Conservation (phyloP, 176 grass and related monocot genomes). For the Juncus inflexus region DNA sequence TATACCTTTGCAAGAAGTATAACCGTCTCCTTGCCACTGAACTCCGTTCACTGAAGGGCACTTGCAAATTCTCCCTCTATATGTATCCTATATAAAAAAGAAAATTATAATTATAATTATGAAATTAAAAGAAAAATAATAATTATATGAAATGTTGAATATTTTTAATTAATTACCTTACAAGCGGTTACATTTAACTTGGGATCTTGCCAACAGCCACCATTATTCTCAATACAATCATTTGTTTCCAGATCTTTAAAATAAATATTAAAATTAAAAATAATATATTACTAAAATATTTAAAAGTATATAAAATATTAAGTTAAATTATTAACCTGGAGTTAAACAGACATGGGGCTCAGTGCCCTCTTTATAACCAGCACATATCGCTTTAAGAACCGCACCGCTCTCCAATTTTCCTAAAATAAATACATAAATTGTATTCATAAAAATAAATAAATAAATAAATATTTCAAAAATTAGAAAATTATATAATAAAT, state of each 20-base stretch:
- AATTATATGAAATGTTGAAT: not conserved
- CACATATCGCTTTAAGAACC: slow-evolving; percentile 85
- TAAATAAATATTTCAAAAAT: not conserved
- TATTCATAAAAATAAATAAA: not conserved
- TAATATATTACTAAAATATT: not conserved
- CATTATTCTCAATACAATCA: slow-evolving; percentile 61
- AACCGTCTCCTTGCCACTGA: slow-evolving; percentile 75
- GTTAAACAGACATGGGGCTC: slow-evolving; percentile 82
- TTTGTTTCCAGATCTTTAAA: slow-evolving; percentile 63
- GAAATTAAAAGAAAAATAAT: no score
- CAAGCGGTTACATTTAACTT: slow-evolving; percentile 68
- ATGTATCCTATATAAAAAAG: slow-evolving; percentile 60
- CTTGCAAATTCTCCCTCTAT: slow-evolving; percentile 69
- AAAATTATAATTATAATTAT: not conserved
- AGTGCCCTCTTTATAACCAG: slow-evolving; percentile 71
- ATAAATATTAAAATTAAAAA: not conserved
- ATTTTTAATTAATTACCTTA: slow-evolving; percentile 34
- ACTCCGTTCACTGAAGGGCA: slow-evolving; percentile 64
- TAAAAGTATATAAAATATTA: not conserved
- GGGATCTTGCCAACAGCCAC: slow-evolving; percentile 64
- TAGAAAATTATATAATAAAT: slow-evolving; percentile 7
- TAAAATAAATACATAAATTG: slow-evolving; percentile 1
- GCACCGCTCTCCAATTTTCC: slow-evolving; percentile 65
- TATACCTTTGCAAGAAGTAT: slow-evolving; percentile 63
- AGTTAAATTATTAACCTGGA: slow-evolving; percentile 34